Evolutionary conservation across 2,329 filamentous ascomycete genomes (phyloP).

Genomic region (Cryphonectria nitschkei): DNA sequence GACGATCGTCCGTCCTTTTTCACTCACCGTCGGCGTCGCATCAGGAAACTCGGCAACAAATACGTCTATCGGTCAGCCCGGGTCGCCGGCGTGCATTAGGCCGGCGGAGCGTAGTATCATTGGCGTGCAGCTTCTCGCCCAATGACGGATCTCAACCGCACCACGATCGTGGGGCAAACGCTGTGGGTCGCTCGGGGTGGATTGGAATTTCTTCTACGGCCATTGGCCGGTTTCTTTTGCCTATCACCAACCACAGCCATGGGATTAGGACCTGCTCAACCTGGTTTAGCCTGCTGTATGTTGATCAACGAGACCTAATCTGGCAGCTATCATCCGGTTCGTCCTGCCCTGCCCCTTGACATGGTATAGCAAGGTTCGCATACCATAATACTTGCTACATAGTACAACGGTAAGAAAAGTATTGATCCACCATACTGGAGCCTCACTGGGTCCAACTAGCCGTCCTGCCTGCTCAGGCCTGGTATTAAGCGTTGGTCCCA

Average conservation of each 20-base stretch:
- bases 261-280: conserved; percentile 14
- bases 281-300: not conserved
- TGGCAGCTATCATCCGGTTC: not conserved
- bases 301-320: conserved; percentile 1
- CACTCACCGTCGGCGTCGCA: not conserved
- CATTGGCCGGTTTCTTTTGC: conserved; percentile 8
- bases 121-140: conserved; percentile 1
- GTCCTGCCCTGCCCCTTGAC: too few relatives aligned
- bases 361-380: too few relatives aligned
- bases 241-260: conserved; percentile 5
- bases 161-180: conserved; percentile 9
- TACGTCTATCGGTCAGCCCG: not conserved
- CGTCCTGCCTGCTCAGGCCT: conserved; percentile 7
- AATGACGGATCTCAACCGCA: not conserved
- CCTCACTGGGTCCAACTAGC: not conserved
- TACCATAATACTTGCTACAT: not conserved
- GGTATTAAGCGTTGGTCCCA: not conserved
- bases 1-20: not conserved
- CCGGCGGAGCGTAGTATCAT: not conserved
- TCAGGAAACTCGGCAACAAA: conserved; percentile 8
- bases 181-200: not conserved
- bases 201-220: conserved; percentile 3
- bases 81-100: conserved; percentile 14
- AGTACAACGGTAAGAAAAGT: not conserved
- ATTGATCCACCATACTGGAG: not conserved